Conservation (phyloP, 352 stramenopile species). For the Pythium brassicae region DNA sequence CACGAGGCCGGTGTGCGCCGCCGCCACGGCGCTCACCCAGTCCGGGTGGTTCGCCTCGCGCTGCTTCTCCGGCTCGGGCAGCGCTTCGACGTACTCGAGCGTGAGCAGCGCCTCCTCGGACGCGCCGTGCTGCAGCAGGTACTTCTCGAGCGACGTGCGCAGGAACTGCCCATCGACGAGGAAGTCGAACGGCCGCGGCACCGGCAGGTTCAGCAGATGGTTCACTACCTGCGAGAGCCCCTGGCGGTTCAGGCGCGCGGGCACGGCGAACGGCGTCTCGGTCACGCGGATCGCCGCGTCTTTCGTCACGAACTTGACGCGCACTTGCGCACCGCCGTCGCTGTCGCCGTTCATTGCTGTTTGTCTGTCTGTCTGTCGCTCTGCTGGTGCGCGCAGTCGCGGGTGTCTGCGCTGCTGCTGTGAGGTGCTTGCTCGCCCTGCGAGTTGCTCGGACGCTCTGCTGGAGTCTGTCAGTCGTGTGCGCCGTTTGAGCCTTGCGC, state of each 20-base stretch:
- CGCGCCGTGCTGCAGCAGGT: conserved; percentile 52
- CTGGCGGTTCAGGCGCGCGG: conserved; percentile 67
- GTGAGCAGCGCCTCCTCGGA: conserved; percentile 83
- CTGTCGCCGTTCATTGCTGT: not conserved
- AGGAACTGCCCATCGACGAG: conserved; percentile 74
- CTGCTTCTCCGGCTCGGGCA: conserved; percentile 68
- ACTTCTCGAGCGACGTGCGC: conserved; percentile 74
- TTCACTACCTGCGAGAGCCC: conserved; percentile 89
- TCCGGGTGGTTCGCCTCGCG: conserved; percentile 71
- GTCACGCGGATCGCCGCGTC: conserved; percentile 84
- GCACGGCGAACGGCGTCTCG: conserved; percentile 87
- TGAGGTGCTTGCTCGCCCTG: too few relatives aligned
- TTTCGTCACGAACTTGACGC: conserved; percentile 90
- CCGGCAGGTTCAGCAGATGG: conserved; percentile 68
- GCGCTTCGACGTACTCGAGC: conserved; percentile 86
- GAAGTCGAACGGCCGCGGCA: conserved; percentile 82
- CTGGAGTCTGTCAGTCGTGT: conserved; percentile 25
- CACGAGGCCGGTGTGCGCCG: conserved; percentile 33
- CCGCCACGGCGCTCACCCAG: conserved; percentile 80
- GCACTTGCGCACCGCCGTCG: conserved; percentile 38
- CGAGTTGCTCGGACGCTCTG: too few relatives aligned
- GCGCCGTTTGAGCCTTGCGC: too few relatives aligned
- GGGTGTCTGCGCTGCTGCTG: too few relatives aligned
- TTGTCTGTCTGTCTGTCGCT: too few relatives aligned
- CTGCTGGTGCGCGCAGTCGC: conserved; percentile 15